Evolutionary conservation across 2,329 filamentous ascomycete species (phyloP).

Genomic region (Pseudogymnoascus verrucosus): DNA sequence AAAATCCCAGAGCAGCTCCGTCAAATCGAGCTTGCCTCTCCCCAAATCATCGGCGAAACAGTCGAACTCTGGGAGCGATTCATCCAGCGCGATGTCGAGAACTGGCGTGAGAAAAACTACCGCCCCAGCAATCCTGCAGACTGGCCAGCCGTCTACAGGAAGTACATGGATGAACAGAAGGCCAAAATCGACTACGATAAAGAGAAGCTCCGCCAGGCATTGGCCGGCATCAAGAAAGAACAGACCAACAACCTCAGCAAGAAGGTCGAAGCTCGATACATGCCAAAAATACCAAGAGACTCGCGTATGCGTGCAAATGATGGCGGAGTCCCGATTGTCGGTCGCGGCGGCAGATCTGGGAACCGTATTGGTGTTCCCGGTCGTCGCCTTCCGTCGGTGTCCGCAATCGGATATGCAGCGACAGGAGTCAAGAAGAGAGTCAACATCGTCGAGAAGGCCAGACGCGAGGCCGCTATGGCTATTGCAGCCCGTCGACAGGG

Average conservation of each 20-base stretch:
- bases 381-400: not conserved
- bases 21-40: conserved; percentile 64
- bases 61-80: conserved; percentile 70
- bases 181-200: conserved; percentile 50
- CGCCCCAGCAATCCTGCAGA: conserved; percentile 57
- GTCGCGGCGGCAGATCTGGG: conserved; percentile 34
- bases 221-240: conserved; percentile 48
- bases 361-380: not conserved
- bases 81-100: conserved; percentile 69
- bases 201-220: conserved; percentile 44
- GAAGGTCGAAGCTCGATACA: conserved; percentile 43
- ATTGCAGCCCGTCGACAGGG: conserved; percentile 16
- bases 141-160: conserved; percentile 73
- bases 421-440: not conserved
- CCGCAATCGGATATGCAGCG: not conserved
- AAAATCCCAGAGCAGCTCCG: conserved; percentile 68
- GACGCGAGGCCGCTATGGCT: conserved; percentile 39
- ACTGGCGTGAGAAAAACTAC: conserved; percentile 52
- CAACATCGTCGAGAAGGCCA: conserved; percentile 45
- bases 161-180: conserved; percentile 54
- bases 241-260: conserved; percentile 49
- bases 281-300: conserved; percentile 38
- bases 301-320: conserved; percentile 28
- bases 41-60: conserved; percentile 64
- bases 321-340: conserved; percentile 25